Percentiles rank a stretch among this genome's conserved stretches.
These are phyloP conservation scores for Brassica napus DNA, from an alignment of 345 rosid species.

Conservation along the genomic window Da-Ae NC_063446.1:35418001-35418500, in stretches of 20 bases:
- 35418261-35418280: not conserved
- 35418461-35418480: not conserved
- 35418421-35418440: not conserved
- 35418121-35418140: not conserved
- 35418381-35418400: not conserved
- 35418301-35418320: not conserved
- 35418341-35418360: not conserved
- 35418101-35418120: not conserved
- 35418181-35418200: not conserved
- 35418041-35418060: not conserved
- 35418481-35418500: not conserved
- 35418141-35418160: not conserved
- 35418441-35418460: not conserved
- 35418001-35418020: not conserved
- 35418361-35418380: not conserved
- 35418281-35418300: not conserved
- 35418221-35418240: not conserved
- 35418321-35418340: not conserved
- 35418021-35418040: not conserved
- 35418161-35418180: not conserved
- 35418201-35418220: not conserved
- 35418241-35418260: not conserved
- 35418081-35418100: not conserved
- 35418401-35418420: not conserved
- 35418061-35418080: not conserved